These are phyloP conservation scores for Geosmithia morbida DNA, from an alignment of 2,329 filamentous ascomycete genomes.

Conservation along the genomic window DNA sequence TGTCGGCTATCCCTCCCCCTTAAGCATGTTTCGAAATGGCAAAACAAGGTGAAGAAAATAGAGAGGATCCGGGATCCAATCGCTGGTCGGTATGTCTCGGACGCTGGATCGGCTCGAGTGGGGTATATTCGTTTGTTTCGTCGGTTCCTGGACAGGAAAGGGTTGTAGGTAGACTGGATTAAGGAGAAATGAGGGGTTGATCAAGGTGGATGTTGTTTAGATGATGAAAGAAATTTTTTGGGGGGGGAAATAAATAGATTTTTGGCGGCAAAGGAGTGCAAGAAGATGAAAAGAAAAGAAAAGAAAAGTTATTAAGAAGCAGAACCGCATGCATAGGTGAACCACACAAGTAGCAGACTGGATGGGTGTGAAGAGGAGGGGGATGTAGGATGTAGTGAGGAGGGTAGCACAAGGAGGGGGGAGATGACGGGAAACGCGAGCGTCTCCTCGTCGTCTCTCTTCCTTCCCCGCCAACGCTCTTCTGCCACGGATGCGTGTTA, in stretches of 20 bases:
- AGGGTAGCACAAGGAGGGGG: not conserved
- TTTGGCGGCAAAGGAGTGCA: not conserved
- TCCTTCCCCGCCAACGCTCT: not conserved
- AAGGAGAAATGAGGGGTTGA: not conserved
- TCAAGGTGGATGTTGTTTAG: not conserved
- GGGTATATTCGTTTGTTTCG: not conserved
- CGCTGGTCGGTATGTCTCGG: not conserved
- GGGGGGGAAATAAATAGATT: not conserved
- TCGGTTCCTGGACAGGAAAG: not conserved
- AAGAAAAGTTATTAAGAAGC: not conserved
- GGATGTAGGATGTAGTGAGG: not conserved
- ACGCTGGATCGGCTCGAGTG: not conserved
- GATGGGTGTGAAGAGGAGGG: conserved; percentile 1
- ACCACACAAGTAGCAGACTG: not conserved
- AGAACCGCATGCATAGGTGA: not conserved
- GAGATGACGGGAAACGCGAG: not conserved
- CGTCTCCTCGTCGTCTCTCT: not conserved
- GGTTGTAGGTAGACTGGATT: not conserved
- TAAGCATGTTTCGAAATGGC: not conserved
- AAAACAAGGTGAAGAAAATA: not conserved
- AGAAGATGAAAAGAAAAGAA: not conserved
- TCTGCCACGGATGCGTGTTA: conserved; percentile 13
- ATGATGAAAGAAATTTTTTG: not conserved
- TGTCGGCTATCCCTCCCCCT: not conserved
- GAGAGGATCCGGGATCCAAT: not conserved